Conservation (phyloP, 2,329 filamentous ascomycete species). For the Cryphonectria naterciae region DNA sequence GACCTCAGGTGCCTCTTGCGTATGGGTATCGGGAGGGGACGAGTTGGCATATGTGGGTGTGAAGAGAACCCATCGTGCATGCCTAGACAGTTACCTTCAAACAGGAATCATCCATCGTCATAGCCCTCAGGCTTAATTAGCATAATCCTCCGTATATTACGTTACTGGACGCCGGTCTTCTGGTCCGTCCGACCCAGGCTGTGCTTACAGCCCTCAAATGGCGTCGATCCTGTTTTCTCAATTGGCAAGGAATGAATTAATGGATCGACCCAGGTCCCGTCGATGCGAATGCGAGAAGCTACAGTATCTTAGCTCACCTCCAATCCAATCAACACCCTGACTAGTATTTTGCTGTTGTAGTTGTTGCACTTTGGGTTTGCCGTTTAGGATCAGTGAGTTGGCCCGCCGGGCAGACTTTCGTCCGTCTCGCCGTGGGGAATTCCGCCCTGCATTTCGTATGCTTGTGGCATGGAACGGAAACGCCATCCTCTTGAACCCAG, state of each 20-base stretch:
- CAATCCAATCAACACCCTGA: too few relatives aligned
- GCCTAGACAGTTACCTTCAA: not conserved
- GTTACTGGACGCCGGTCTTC: not conserved
- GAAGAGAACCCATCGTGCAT: not conserved
- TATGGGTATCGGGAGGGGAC: constrained; percentile 26
- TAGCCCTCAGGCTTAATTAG: not conserved
- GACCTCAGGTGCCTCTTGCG: constrained; percentile 15
- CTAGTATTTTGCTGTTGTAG: not conserved
- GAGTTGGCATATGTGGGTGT: constrained; percentile 27
- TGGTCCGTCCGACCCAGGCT: not conserved
- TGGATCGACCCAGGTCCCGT: not conserved
- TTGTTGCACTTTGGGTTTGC: not conserved
- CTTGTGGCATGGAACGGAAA: not conserved
- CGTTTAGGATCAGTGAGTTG: not conserved
- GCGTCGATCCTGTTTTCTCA: not conserved
- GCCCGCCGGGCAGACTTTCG: not conserved
- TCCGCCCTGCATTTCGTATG: not conserved
- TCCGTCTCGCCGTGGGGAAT: not conserved
- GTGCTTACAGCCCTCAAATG: not conserved
- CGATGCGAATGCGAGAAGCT: not conserved
- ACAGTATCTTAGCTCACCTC: not conserved
- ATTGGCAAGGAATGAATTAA: not conserved
- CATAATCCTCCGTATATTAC: not conserved
- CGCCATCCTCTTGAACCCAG: not conserved
- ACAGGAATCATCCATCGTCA: not conserved